Percentiles rank a stretch among this genome's conserved stretches.
phyloP scores from a whole-genome alignment of 495 filamentous ascomycete species.

The Aspergillus cavernicola region DNA sequence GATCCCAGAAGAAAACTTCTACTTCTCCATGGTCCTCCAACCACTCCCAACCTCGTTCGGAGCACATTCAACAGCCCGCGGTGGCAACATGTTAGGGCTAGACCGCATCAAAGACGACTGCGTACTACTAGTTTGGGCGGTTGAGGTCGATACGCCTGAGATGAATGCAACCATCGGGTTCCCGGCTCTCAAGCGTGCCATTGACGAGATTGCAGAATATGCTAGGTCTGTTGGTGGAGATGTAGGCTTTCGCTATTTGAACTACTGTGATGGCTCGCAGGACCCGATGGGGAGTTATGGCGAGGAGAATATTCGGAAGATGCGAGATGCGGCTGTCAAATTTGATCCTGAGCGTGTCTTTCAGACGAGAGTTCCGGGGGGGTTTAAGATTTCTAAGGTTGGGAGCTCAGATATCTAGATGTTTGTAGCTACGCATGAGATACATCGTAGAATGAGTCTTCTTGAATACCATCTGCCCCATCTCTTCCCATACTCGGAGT shows the following conservation, averaged over 20 bases:
- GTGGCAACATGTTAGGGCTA: not conserved
- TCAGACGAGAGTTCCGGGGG: not conserved
- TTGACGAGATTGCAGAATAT: not conserved
- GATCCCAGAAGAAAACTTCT: not conserved
- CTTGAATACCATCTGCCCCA: too few relatives aligned
- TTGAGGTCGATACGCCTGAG: not conserved
- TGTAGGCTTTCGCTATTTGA: not conserved
- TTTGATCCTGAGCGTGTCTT: not conserved
- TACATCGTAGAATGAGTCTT: too few relatives aligned
- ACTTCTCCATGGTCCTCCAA: not conserved
- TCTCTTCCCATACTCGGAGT: too few relatives aligned
- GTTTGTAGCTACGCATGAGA: too few relatives aligned
- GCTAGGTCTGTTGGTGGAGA: not conserved
- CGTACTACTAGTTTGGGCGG: not conserved
- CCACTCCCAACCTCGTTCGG: not conserved
- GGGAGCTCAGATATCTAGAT: too few relatives aligned
- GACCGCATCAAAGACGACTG: not conserved
- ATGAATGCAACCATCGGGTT: not conserved
- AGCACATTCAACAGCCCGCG: not conserved
- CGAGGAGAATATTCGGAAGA: not conserved
- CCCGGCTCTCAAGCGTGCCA: not conserved
- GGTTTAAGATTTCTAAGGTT: slow-evolving; percentile 22
- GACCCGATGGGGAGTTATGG: slow-evolving; percentile 1
- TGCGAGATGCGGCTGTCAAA: not conserved
- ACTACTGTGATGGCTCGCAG: slow-evolving; percentile 2